These are phyloP conservation scores for Erysimum cheiranthoides DNA, from an alignment of 345 rosid genomes.

Conservation along the genomic window DNA sequence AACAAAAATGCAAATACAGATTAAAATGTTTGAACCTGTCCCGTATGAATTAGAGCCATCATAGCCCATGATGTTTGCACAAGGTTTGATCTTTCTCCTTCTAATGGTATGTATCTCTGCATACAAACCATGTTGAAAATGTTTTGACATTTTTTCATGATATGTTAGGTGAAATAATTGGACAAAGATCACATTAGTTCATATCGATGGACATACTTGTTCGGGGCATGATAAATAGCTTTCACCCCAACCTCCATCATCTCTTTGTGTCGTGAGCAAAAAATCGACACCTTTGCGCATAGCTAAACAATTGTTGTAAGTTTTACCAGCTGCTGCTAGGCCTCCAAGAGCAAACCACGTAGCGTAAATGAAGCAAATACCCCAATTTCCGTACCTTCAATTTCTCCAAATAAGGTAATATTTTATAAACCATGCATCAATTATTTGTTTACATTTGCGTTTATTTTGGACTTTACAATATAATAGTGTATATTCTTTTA, in stretches of 20 bases:
- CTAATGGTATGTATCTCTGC: slow-evolving; percentile 57
- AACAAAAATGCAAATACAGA: too few relatives aligned
- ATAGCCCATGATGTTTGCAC: slow-evolving; percentile 65
- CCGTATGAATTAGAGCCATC: slow-evolving; percentile 63
- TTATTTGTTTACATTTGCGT: too few relatives aligned
- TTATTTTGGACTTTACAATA: too few relatives aligned
- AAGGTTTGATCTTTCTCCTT: slow-evolving; percentile 56
- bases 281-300: background rate
- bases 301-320: slow-evolving; percentile 42
- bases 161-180: background rate
- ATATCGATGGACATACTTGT: slow-evolving; percentile 29
- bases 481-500: too few relatives aligned
- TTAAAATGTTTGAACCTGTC: slow-evolving; percentile 36
- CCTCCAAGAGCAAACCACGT: slow-evolving; percentile 62
- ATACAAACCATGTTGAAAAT: background rate
- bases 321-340: slow-evolving; percentile 52
- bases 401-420: background rate
- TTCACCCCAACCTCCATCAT: background rate
- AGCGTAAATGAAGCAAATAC: slow-evolving; percentile 44
- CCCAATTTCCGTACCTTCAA: background rate
- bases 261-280: background rate
- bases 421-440: too few relatives aligned
- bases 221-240: slow-evolving; percentile 54
- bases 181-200: background rate
- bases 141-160: background rate